phyloP scores from a whole-genome alignment of 2,329 filamentous ascomycete species.

The Talaromyces sp. region DNA sequence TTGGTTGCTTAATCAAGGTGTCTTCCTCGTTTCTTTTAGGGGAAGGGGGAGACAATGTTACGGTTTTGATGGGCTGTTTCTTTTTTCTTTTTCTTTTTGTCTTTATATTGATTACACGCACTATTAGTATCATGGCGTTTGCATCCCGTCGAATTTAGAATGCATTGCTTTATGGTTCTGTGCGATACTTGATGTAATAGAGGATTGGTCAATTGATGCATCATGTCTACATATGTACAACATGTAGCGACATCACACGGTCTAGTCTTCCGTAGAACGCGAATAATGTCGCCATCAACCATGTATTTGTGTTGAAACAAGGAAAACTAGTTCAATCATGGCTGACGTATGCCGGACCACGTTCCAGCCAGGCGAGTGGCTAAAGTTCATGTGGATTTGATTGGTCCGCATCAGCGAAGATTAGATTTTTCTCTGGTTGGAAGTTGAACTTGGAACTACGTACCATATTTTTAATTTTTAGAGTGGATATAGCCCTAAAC shows the following conservation, averaged over 20 bases:
- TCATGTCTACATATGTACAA: neutral
- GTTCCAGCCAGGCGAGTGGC: neutral
- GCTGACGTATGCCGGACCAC: neutral
- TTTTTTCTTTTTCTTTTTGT: neutral
- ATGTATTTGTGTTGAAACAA: neutral
- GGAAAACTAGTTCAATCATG: no score
- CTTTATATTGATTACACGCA: neutral
- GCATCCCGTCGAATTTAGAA: slow-evolving; percentile 2
- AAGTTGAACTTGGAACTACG: no score
- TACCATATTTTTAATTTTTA: neutral
- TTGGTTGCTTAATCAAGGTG: neutral
- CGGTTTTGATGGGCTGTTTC: neutral
- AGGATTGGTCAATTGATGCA: neutral
- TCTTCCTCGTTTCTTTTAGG: neutral
- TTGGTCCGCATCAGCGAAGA: no score
- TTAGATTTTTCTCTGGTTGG: no score
- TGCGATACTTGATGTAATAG: neutral
- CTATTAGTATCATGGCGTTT: slow-evolving; percentile 4
- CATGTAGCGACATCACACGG: neutral
- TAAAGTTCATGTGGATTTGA: neutral
- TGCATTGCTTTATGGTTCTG: slow-evolving; percentile 2
- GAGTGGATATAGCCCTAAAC: neutral
- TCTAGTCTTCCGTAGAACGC: neutral
- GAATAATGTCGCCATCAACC: neutral
- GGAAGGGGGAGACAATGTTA: neutral